These are phyloP conservation scores for Heterobasidion parviporum DNA, from an alignment of 1,284 basidiomycete genomes.

Conservation along the genomic window DNA sequence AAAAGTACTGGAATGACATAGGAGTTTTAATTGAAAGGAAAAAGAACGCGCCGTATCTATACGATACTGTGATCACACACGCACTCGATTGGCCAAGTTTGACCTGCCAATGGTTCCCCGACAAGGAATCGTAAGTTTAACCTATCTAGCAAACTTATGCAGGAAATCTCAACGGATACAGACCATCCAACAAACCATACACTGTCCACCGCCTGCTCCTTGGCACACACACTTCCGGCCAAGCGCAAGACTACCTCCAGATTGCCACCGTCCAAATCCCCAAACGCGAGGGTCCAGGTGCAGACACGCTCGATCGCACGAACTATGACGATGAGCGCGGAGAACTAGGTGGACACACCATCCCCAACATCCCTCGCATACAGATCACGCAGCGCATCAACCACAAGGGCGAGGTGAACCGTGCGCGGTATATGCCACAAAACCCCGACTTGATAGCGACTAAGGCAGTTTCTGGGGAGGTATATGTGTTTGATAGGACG, in stretches of 20 bases:
- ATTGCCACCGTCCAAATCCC: constrained; percentile 94
- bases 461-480: constrained; percentile 85
- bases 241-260: constrained; percentile 93
- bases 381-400: constrained; percentile 93
- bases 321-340: constrained; percentile 93
- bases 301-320: constrained; percentile 68
- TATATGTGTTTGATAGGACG: constrained; percentile 92
- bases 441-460: constrained; percentile 97
- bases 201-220: constrained; percentile 90
- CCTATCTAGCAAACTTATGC: background rate
- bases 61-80: constrained; percentile 96
- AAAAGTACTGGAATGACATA: constrained; percentile 2
- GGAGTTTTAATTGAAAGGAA: constrained; percentile 49
- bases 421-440: constrained; percentile 98
- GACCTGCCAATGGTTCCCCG: constrained; percentile 99
- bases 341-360: constrained; percentile 81
- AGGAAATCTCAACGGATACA: constrained; percentile 18
- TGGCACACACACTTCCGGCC: constrained; percentile 95
- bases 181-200: constrained; percentile 85
- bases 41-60: constrained; percentile 96
- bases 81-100: constrained; percentile 97
- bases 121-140: constrained; percentile 79
- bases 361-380: constrained; percentile 74
- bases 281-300: constrained; percentile 56
- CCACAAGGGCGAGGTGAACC: constrained; percentile 94